Conservation (phyloP, 2,329 filamentous ascomycete genomes). For the Sarocladiaceae sp. region DNA sequence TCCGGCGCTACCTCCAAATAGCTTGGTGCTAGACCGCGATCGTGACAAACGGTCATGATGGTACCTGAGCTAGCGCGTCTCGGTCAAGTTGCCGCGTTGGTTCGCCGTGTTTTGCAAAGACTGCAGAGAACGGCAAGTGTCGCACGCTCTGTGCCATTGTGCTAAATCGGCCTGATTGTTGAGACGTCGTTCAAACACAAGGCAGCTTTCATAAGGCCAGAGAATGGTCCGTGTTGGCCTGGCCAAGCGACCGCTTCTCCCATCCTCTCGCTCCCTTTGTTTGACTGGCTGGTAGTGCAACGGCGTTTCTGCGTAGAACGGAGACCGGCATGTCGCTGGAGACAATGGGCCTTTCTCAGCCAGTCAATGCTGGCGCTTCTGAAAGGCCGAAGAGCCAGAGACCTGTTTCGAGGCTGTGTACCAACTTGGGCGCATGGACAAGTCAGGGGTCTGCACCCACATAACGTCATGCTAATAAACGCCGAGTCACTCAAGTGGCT, state of each 20-base stretch:
- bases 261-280: too few relatives aligned
- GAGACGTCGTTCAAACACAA: too few relatives aligned
- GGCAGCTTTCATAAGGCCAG: too few relatives aligned
- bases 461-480: slow-evolving; percentile 7
- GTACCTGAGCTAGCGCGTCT: slow-evolving; percentile 5
- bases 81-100: neutral
- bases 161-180: too few relatives aligned
- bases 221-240: too few relatives aligned
- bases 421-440: neutral
- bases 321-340: neutral
- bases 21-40: neutral
- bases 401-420: slow-evolving; percentile 3
- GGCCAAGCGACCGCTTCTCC: too few relatives aligned
- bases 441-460: slow-evolving; percentile 6
- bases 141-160: too few relatives aligned
- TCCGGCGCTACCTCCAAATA: neutral
- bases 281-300: too few relatives aligned
- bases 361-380: neutral
- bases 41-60: neutral
- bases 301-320: too few relatives aligned
- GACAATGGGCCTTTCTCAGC: neutral
- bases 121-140: too few relatives aligned
- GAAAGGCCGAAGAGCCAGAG: neutral
- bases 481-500: neutral
- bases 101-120: neutral